Evolutionary conservation across 805 yeast genomes (phyloP).

Genomic region (Myxozyma kluyveri): DNA sequence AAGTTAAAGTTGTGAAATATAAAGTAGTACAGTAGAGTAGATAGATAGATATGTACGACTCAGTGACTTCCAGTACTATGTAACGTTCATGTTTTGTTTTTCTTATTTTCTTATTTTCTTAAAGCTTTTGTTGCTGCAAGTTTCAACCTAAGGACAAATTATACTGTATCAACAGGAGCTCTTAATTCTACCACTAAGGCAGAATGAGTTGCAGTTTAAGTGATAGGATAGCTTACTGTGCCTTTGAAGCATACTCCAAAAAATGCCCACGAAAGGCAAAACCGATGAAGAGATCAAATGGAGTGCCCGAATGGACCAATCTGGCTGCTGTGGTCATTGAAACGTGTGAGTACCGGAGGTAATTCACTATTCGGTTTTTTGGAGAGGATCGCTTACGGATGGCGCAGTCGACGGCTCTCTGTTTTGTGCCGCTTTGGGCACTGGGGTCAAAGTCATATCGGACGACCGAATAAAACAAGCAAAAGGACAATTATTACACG

Average conservation of each 20-base stretch:
- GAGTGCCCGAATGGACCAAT: slow-evolving; percentile 77
- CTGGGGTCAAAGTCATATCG: slow-evolving; percentile 83
- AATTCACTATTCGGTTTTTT: neutral
- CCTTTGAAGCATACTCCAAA: slow-evolving; percentile 5
- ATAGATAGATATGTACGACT: no score
- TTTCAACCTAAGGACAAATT: no score
- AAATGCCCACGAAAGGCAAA: slow-evolving; percentile 47
- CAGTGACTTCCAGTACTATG: no score
- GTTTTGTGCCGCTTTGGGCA: slow-evolving; percentile 36
- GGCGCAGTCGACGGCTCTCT: neutral
- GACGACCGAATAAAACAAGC: slow-evolving; percentile 46
- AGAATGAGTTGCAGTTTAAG: no score
- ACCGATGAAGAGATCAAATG: slow-evolving; percentile 62
- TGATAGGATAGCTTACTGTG: no score
- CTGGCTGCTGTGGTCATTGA: slow-evolving; percentile 62
- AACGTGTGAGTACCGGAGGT: neutral
- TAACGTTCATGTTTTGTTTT: no score
- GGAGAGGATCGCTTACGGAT: neutral
- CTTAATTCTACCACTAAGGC: no score
- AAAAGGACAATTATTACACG: slow-evolving; percentile 71
- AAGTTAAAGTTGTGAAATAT: no score
- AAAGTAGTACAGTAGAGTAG: no score
- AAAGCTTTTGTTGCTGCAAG: no score
- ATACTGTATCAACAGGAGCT: no score
- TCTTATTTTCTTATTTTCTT: no score